phyloP scores from a whole-genome alignment of 2,329 filamentous ascomycete species.

The Fusarium ramigenum region DNA sequence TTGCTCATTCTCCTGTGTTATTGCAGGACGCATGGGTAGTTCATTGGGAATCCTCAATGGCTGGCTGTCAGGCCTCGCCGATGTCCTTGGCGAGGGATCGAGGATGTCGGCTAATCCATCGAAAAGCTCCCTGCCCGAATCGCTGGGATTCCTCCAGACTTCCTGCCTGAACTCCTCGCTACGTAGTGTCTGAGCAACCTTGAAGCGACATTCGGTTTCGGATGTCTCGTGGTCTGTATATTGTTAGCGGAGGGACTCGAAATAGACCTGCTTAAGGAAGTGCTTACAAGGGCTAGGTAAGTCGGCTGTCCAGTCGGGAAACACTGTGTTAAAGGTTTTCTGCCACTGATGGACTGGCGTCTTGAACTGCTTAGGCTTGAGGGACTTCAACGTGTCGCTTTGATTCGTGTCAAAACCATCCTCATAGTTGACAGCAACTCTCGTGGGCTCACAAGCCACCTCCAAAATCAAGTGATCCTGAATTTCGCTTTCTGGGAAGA shows the following conservation, averaged over 20 bases:
- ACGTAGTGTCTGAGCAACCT: background rate
- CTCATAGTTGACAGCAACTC: background rate
- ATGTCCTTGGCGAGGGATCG: background rate
- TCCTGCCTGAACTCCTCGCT: background rate
- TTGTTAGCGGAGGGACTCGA: background rate
- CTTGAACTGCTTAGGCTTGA: background rate
- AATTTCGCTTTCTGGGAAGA: background rate
- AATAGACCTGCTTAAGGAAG: no score
- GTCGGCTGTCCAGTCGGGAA: background rate
- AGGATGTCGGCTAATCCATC: background rate
- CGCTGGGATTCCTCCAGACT: background rate
- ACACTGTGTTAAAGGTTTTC: background rate
- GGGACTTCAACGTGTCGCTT: background rate
- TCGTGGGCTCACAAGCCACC: background rate
- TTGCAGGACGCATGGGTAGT: background rate
- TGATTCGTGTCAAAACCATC: background rate
- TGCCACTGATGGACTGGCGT: background rate
- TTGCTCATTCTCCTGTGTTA: accelerated
- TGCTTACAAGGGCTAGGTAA: background rate
- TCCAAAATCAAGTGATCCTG: background rate
- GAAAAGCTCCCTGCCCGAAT: background rate
- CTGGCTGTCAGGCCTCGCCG: background rate
- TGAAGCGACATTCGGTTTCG: background rate
- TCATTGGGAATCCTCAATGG: accelerated
- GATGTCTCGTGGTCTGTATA: background rate